Evolutionary conservation across 2,329 filamentous ascomycete genomes (phyloP).

Genomic region (Penicillium crustosum): DNA sequence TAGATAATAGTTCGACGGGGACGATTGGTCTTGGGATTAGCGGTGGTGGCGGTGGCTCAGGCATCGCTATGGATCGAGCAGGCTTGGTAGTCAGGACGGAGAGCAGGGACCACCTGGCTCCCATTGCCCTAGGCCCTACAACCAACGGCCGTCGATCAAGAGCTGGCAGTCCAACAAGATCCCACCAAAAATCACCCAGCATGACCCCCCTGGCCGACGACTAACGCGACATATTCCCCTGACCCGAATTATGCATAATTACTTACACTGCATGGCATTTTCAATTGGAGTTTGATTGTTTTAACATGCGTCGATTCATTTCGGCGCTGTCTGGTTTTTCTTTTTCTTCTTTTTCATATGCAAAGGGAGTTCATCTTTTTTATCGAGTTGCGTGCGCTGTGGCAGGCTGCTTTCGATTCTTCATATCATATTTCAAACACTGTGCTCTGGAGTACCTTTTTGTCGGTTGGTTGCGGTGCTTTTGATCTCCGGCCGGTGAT

Average conservation of each 20-base stretch:
- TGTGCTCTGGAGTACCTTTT: slow-evolving; percentile 30
- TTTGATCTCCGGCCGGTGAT: slow-evolving; percentile 22
- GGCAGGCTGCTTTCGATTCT: slow-evolving; percentile 21
- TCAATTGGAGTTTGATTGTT: slow-evolving; percentile 24
- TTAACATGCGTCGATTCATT: slow-evolving; percentile 4
- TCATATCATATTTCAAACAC: slow-evolving; percentile 24
- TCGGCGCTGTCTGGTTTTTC: slow-evolving; percentile 1
- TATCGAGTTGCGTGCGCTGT: slow-evolving; percentile 4
- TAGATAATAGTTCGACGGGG: slow-evolving; percentile 43
- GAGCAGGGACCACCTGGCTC: slow-evolving; percentile 73
- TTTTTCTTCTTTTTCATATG: background rate
- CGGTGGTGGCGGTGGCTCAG: slow-evolving; percentile 21
- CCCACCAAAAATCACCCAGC: slow-evolving; percentile 38
- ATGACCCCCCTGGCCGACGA: slow-evolving; percentile 39
- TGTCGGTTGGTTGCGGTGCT: slow-evolving; percentile 14
- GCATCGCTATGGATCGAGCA: slow-evolving; percentile 57
- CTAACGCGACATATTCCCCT: slow-evolving; percentile 21
- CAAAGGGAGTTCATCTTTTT: background rate
- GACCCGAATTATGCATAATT: slow-evolving; percentile 17
- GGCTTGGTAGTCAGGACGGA: slow-evolving; percentile 81
- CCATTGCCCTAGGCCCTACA: slow-evolving; percentile 52
- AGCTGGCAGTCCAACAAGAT: slow-evolving; percentile 50
- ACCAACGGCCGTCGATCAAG: slow-evolving; percentile 47
- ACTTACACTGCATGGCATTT: slow-evolving; percentile 24
- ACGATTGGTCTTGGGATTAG: slow-evolving; percentile 41